These are phyloP conservation scores for Solanum chmielewskii DNA, from an alignment of 257 asterid genomes.

Conservation along the genomic window DNA sequence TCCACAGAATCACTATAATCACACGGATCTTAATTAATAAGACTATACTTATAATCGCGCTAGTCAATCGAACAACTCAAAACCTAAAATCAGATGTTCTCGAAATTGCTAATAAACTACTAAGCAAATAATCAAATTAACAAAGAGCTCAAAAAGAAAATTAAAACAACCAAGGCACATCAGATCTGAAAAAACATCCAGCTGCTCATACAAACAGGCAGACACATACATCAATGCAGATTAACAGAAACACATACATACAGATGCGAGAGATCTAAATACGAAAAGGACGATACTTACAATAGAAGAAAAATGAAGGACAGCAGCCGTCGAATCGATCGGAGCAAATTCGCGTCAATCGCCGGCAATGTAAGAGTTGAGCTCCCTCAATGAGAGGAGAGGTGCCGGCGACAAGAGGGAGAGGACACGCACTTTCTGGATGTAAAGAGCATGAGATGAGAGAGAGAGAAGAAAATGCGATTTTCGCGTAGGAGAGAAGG, in stretches of 20 bases:
- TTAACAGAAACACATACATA: not conserved
- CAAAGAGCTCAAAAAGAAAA: not conserved
- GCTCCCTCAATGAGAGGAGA: not conserved
- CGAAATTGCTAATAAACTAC: not conserved
- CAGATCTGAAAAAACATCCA: conserved; percentile 11
- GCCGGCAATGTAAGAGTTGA: not conserved
- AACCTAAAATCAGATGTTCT: not conserved
- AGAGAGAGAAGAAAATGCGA: not conserved
- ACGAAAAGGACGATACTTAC: conserved; percentile 1
- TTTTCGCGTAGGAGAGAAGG: not conserved
- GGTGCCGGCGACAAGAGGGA: not conserved
- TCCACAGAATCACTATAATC: not conserved
- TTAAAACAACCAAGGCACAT: not conserved
- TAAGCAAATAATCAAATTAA: not conserved
- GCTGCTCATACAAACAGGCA: not conserved
- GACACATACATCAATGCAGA: not conserved
- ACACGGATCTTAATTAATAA: not conserved
- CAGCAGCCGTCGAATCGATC: not conserved
- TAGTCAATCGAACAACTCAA: not conserved
- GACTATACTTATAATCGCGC: not conserved
- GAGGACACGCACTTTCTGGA: not conserved
- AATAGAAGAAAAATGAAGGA: not conserved
- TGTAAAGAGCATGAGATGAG: not conserved
- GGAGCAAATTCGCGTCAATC: not conserved
- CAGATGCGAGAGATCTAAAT: not conserved